phyloP scores from a whole-genome alignment of 2,329 filamentous ascomycete species.

The Colletotrichum tropicicola region DNA sequence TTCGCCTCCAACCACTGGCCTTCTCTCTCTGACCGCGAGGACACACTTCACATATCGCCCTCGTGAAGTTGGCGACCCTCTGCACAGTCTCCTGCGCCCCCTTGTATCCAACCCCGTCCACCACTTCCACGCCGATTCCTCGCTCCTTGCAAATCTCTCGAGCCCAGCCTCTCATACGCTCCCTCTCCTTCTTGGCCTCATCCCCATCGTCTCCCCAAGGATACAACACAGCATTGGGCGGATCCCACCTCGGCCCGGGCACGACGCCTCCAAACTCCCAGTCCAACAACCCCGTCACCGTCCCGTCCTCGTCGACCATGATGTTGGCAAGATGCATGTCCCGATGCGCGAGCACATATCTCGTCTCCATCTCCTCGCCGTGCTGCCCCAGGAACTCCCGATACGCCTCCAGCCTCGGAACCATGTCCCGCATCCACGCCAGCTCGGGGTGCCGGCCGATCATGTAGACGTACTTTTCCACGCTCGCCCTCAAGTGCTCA shows the following conservation, averaged over 20 bases:
- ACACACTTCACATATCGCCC: slow-evolving; percentile 9
- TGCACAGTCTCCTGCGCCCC: neutral
- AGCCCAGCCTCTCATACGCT: neutral
- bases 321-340: slow-evolving; percentile 50
- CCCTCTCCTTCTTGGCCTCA: neutral
- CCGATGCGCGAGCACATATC: slow-evolving; percentile 42
- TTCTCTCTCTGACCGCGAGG: neutral
- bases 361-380: slow-evolving; percentile 34
- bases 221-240: slow-evolving; percentile 11
- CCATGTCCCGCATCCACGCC: slow-evolving; percentile 42
- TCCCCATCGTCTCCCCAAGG: neutral
- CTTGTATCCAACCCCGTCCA: neutral
- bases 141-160: neutral
- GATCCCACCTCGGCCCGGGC: slow-evolving; percentile 12
- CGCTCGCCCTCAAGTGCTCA: slow-evolving; percentile 39
- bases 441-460: slow-evolving; percentile 34
- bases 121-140: neutral
- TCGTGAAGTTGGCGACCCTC: neutral
- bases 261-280: slow-evolving; percentile 45
- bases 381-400: slow-evolving; percentile 38
- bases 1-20: neutral
- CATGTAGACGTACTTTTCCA: slow-evolving; percentile 37
- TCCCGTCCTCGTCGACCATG: slow-evolving; percentile 45
- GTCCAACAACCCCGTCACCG: slow-evolving; percentile 48
- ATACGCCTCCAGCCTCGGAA: slow-evolving; percentile 34